These are phyloP conservation scores for Proliferodiscus dingleyae DNA, from an alignment of 2,329 filamentous ascomycete species.

Conservation along the genomic window DNA sequence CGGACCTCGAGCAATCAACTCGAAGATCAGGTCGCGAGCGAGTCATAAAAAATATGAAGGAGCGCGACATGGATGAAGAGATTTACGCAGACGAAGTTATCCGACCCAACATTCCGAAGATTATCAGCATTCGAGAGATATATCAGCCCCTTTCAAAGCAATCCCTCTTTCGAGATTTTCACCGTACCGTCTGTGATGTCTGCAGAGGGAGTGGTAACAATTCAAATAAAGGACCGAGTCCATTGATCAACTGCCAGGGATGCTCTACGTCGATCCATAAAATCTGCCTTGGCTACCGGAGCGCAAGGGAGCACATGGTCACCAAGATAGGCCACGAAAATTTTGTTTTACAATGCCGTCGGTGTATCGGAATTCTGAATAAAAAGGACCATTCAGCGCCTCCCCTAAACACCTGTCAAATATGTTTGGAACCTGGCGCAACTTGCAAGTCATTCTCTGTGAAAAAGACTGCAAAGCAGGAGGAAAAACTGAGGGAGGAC, in stretches of 20 bases:
- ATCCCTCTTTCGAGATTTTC: slow-evolving; percentile 64
- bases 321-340: slow-evolving; percentile 74
- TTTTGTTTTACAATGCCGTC: slow-evolving; percentile 87
- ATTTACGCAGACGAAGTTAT: slow-evolving; percentile 47
- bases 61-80: slow-evolving; percentile 45
- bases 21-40: slow-evolving; percentile 34
- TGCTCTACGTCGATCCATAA: slow-evolving; percentile 83
- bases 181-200: slow-evolving; percentile 66
- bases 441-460: slow-evolving; percentile 72
- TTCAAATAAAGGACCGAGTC: slow-evolving; percentile 50
- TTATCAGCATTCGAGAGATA: slow-evolving; percentile 64
- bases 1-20: slow-evolving; percentile 23
- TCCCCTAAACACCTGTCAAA: slow-evolving; percentile 64
- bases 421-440: slow-evolving; percentile 58
- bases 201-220: slow-evolving; percentile 56
- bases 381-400: slow-evolving; percentile 69
- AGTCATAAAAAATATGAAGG: slow-evolving; percentile 38
- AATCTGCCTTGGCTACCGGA: slow-evolving; percentile 70
- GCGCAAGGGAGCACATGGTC: slow-evolving; percentile 74
- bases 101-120: slow-evolving; percentile 43
- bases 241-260: slow-evolving; percentile 83
- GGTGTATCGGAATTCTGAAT: slow-evolving; percentile 65
- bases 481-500: slow-evolving; percentile 75
- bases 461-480: slow-evolving; percentile 69
- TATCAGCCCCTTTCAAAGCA: slow-evolving; percentile 60